phyloP scores from a whole-genome alignment of 2,329 filamentous ascomycete species.

The Apiospora aurea region DNA sequence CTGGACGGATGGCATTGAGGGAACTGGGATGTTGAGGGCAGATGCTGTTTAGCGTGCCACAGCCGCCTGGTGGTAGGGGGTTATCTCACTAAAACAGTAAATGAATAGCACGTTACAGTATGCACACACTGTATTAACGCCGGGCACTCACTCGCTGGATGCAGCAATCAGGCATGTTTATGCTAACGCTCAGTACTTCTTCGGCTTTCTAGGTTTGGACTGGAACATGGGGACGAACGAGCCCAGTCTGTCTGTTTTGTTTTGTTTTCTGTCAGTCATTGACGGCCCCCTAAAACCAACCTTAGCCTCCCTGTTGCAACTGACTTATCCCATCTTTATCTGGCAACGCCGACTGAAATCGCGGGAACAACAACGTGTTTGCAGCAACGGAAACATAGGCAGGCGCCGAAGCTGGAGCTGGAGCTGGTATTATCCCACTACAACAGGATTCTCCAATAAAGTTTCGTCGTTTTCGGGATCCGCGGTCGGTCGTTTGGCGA shows the following conservation, averaged over 20 bases:
- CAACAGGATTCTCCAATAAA: background rate
- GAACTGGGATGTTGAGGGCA: conserved; percentile 18
- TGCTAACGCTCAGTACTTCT: background rate
- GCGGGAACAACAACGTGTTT: background rate
- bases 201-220: background rate
- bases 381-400: background rate
- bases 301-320: background rate
- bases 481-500: conserved; percentile 11
- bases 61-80: background rate
- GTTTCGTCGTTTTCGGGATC: conserved; percentile 21
- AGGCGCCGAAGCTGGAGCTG: background rate
- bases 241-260: conserved; percentile 16
- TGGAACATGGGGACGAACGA: conserved; percentile 13
- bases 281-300: conserved; percentile 13
- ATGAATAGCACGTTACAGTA: conserved; percentile 15
- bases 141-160: background rate
- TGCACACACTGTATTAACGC: background rate
- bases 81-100: conserved; percentile 18
- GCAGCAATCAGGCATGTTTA: conserved; percentile 2
- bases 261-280: conserved; percentile 20
- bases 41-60: conserved; percentile 20
- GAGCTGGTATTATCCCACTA: background rate
- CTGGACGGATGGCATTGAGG: background rate
- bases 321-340: conserved; percentile 13
- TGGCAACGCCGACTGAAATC: background rate